Base-by-base conservation (phyloP, 768 basidiomycete species). In the Sporobolomyces phaffii region DNA sequence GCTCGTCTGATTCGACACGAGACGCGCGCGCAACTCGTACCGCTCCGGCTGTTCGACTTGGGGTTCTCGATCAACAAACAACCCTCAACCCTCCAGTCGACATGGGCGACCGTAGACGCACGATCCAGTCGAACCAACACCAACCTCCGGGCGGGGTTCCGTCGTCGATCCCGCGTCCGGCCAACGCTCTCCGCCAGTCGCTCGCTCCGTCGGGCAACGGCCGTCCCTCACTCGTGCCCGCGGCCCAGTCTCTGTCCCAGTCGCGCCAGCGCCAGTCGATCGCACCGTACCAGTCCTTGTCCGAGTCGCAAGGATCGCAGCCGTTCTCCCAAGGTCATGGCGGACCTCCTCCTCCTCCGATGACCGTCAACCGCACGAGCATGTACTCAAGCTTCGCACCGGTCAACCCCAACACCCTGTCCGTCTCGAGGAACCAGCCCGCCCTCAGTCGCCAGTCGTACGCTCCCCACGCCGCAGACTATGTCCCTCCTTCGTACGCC, bases 311-410 rank as follows among this genome's bases (percentile, higher is more conserved):
- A 41, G 54, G 65, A 6, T 41, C 47, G 15, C 50, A 51, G 34
- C 50, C 34, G 20, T 70, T 70, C 51, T 62, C 60, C 11, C 69
- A 70, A 34, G 69, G 64, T 0, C 69, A 70, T 33, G 69, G 69
- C 6, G n/a, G n/a, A n/a, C n/a, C n/a, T n/a, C n/a, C n/a, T n/a
- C n/a, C n/a, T 1, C 60, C 61, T 11, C 69, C 69, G 1, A 63
- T 60, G 61, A 71, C 69, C 5, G 64, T 40, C 20, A 57, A 43
- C 3, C 44, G 64, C 41, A 64, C 43, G 62, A 60, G 64, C 52
- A 38, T 17, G 15, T 33, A 18, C 34, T 43, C 52, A 36, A 51
- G 43, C 29, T 14, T 62, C 28, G 68, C n/a, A n/a, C n/a, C n/a
- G n/a, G n/a, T n/a, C n/a, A n/a, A n/a, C n/a, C n/a, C 59, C 7